phyloP scores from a whole-genome alignment of 106 monocot genomes.

The Acanthochlamys bracteata region DNA sequence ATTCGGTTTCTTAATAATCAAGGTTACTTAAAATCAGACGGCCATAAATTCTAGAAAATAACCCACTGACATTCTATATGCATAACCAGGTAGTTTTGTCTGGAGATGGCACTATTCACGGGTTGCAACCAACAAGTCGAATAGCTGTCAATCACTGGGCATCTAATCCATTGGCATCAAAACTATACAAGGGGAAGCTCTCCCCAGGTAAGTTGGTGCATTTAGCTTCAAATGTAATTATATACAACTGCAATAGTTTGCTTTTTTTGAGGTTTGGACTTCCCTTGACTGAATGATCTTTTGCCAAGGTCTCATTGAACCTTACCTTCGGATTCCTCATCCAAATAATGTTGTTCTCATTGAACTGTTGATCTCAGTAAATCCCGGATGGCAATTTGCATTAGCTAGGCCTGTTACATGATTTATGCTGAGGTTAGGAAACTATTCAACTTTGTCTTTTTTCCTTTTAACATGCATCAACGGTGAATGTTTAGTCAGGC shows the following conservation, averaged over 20 bases:
- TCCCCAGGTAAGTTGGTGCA: conserved; percentile 51
- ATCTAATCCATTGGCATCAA: conserved; percentile 60
- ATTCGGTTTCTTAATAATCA: no score
- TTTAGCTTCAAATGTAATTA: no score
- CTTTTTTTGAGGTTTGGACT: conserved; percentile 5
- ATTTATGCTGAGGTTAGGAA: not conserved
- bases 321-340: conserved; percentile 49
- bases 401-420: conserved; percentile 59
- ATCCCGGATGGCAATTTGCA: conserved; percentile 57
- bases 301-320: conserved; percentile 72
- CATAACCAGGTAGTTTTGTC: conserved; percentile 61
- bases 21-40: no score
- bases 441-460: not conserved
- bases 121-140: conserved; percentile 82
- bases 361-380: conserved; percentile 71
- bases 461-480: not conserved
- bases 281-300: no score
- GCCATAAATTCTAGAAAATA: no score
- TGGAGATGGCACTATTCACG: conserved; percentile 59
- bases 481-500: not conserved
- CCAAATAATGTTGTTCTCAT: conserved; percentile 41
- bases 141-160: conserved; percentile 78
- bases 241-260: not conserved
- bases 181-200: conserved; percentile 51
- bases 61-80: not conserved